These are phyloP conservation scores for Salmacisia buchloeana DNA, from an alignment of 1,284 basidiomycete genomes.

Conservation along the genomic window DNA sequence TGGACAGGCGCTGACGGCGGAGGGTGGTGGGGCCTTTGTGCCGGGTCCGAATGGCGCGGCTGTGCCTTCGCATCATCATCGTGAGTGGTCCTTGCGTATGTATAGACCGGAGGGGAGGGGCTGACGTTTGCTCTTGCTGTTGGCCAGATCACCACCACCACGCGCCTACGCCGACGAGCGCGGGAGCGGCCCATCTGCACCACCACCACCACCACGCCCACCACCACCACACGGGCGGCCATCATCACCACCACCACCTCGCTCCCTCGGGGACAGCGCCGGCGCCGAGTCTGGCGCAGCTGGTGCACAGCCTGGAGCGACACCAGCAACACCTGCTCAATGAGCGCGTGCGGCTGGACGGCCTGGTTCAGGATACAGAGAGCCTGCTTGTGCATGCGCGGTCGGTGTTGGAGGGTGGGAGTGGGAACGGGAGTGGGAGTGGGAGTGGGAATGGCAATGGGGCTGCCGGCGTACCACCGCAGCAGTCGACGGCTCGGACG, in stretches of 20 bases:
- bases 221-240: conserved; percentile 18
- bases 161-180: no score
- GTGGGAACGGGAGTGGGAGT: no score
- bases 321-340: conserved; percentile 36
- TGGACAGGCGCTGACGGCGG: conserved; percentile 14
- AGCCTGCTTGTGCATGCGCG: conserved; percentile 14
- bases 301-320: conserved; percentile 23
- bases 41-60: conserved; percentile 6
- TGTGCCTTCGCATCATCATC: conserved; percentile 17
- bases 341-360: conserved; percentile 35
- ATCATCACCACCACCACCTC: conserved; percentile 27
- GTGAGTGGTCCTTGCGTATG: conserved; percentile 7
- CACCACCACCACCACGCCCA: conserved; percentile 26
- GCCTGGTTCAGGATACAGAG: conserved; percentile 37
- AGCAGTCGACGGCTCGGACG: no score
- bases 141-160: conserved; percentile 18
- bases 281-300: not conserved
- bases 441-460: no score
- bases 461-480: no score
- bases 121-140: conserved; percentile 10
- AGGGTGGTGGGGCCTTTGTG: conserved; percentile 10
- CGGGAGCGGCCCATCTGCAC: conserved; percentile 30
- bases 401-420: conserved; percentile 1
- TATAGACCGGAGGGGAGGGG: conserved; percentile 6
- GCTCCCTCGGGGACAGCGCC: conserved; percentile 10